Percentiles rank a stretch among this genome's conserved stretches.
Evolutionary conservation across 495 filamentous ascomycete genomes (phyloP).

Genomic region (Alectoria sarmentosa): DNA sequence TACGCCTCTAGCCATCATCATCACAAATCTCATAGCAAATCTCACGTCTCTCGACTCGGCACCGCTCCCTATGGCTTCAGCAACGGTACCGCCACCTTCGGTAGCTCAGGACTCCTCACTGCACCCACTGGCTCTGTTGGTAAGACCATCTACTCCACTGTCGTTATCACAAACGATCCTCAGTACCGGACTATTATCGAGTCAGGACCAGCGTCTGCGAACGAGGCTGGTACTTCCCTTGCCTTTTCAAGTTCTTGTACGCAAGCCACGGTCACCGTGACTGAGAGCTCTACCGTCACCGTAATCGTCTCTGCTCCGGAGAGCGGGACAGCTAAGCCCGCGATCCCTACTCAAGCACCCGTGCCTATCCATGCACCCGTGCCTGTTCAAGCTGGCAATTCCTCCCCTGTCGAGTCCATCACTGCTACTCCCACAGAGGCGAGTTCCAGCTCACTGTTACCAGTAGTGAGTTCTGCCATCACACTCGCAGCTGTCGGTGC

Average conservation of each 20-base stretch:
- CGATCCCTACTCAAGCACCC: slow-evolving; percentile 3
- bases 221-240: slow-evolving; percentile 6
- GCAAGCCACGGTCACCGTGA: slow-evolving; percentile 14
- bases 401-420: slow-evolving; percentile 1
- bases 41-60: background rate
- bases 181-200: background rate
- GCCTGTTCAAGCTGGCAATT: background rate
- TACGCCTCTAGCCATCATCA: slow-evolving; percentile 1
- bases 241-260: slow-evolving; percentile 2
- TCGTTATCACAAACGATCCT: background rate
- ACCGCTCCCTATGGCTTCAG: slow-evolving; percentile 11
- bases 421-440: slow-evolving; percentile 4
- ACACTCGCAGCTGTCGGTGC: background rate
- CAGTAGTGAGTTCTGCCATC: background rate
- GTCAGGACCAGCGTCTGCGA: background rate
- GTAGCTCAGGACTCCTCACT: slow-evolving; percentile 1
- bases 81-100: slow-evolving; percentile 3
- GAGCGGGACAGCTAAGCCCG: background rate
- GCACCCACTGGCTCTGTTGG: background rate
- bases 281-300: slow-evolving; percentile 17
- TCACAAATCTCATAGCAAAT: background rate
- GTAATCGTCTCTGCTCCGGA: slow-evolving; percentile 7
- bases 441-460: background rate
- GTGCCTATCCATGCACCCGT: slow-evolving; percentile 15
- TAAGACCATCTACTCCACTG: background rate